phyloP scores from a whole-genome alignment of 768 basidiomycete genomes.

The Lactarius quietus region DNA sequence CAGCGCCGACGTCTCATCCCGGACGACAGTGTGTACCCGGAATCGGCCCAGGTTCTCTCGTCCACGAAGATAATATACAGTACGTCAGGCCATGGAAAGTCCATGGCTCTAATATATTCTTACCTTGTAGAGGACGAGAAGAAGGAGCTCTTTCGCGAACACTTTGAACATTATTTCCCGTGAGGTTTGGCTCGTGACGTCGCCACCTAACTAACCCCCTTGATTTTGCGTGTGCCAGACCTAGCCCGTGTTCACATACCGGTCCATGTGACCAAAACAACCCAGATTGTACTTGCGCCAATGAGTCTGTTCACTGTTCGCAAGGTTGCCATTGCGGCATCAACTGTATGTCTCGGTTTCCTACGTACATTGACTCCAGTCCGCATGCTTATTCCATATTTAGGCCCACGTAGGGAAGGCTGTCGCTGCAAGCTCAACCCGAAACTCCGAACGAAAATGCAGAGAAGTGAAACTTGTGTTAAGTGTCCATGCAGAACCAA shows the following conservation, averaged over 20 bases:
- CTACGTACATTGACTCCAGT: background rate
- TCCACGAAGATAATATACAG: background rate
- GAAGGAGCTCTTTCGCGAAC: too few relatives aligned
- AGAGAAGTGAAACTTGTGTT: conserved; percentile 31
- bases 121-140: background rate
- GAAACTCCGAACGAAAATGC: conserved; percentile 5
- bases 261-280: conserved; percentile 48
- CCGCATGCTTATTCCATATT: background rate
- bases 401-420: conserved; percentile 56
- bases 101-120: background rate
- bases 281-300: conserved; percentile 47
- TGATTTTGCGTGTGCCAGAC: conserved; percentile 30
- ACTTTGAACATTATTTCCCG: background rate
- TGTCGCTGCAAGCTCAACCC: conserved; percentile 39
- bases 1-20: conserved; percentile 16
- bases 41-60: background rate
- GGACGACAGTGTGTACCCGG: conserved; percentile 13
- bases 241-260: conserved; percentile 49
- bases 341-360: conserved; percentile 41
- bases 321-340: conserved; percentile 50
- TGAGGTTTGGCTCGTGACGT: background rate
- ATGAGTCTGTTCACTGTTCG: conserved; percentile 51
- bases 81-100: conserved; percentile 1
- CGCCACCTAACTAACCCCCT: background rate
- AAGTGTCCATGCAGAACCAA: conserved; percentile 51